phyloP scores from a whole-genome alignment of 176 grass and related monocot genomes.

The Rhynchospora pubera region DNA sequence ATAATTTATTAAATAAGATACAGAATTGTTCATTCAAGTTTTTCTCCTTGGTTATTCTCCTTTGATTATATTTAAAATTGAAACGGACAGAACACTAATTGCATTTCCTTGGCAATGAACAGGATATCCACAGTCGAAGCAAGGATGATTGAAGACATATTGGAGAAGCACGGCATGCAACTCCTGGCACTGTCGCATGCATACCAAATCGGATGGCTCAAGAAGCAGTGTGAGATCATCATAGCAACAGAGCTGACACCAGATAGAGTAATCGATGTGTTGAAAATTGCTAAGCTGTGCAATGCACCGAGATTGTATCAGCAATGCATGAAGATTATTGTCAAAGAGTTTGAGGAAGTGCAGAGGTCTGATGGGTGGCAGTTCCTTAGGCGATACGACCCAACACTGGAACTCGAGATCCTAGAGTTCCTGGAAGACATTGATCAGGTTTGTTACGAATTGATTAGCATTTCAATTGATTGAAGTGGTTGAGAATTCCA shows the following conservation, averaged over 20 bases:
- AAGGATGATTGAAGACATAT: conserved; percentile 21
- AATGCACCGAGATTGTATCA: conserved; percentile 60
- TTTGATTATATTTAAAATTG: background rate
- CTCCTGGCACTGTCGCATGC: conserved; percentile 80
- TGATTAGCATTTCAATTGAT: background rate
- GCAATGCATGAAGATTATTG: conserved; percentile 51
- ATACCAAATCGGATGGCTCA: conserved; percentile 69
- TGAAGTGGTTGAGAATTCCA: background rate
- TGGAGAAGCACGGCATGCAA: conserved; percentile 42
- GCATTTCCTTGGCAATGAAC: background rate
- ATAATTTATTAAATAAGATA: too few relatives aligned
- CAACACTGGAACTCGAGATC: conserved; percentile 50
- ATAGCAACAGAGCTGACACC: conserved; percentile 44
- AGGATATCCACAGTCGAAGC: background rate
- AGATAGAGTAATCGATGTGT: conserved; percentile 48
- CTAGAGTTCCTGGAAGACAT: conserved; percentile 45
- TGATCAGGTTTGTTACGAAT: conserved; percentile 27
- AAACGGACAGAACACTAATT: background rate
- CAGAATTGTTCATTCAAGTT: too few relatives aligned
- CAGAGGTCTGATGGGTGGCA: conserved; percentile 63
- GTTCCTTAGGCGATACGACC: conserved; percentile 62
- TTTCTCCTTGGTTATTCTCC: background rate
- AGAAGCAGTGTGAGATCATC: conserved; percentile 42
- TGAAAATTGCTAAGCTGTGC: conserved; percentile 75
- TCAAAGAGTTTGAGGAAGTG: conserved; percentile 41